Evolutionary conservation across 352 stramenopile genomes (phyloP).

Genomic region (Elongisporangium anandrum): DNA sequence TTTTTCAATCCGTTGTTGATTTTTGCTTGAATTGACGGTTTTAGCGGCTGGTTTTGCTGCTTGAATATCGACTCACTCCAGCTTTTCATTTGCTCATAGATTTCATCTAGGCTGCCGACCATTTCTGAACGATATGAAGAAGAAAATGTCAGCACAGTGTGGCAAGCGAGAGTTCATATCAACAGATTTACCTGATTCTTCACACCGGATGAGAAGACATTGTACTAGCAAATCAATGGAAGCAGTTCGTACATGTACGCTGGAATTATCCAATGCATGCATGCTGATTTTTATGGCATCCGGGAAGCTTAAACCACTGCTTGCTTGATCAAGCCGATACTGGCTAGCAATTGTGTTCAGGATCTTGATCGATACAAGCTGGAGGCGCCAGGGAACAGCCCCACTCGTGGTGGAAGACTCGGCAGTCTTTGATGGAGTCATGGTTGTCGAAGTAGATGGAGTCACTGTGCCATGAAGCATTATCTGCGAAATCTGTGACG

Average conservation of each 20-base stretch:
- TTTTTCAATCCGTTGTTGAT: conserved; percentile 79
- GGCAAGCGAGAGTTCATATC: neutral
- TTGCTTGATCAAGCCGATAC: conserved; percentile 60
- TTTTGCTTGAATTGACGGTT: conserved; percentile 74
- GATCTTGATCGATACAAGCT: conserved; percentile 76
- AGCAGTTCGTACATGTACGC: conserved; percentile 65
- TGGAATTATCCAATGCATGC: conserved; percentile 62
- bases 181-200: conserved; percentile 56
- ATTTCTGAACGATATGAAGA: conserved; percentile 29
- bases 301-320: conserved; percentile 50
- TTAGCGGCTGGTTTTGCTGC: conserved; percentile 58
- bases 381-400: conserved; percentile 51
- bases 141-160: neutral
- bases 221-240: conserved; percentile 71
- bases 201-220: conserved; percentile 64
- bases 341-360: conserved; percentile 73
- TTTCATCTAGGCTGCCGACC: conserved; percentile 42
- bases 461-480: conserved; percentile 15
- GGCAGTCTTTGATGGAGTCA: conserved; percentile 18
- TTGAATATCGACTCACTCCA: conserved; percentile 75
- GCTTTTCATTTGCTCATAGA: conserved; percentile 71
- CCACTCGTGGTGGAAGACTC: neutral
- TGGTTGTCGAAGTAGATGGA: conserved; percentile 8
- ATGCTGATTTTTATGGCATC: conserved; percentile 68
- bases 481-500: conserved; percentile 40